Evolutionary conservation across 495 filamentous ascomycete genomes (phyloP), one percentile per base, ranked within the genome.

Genomic region (Alectoria sarmentosa): DNA sequence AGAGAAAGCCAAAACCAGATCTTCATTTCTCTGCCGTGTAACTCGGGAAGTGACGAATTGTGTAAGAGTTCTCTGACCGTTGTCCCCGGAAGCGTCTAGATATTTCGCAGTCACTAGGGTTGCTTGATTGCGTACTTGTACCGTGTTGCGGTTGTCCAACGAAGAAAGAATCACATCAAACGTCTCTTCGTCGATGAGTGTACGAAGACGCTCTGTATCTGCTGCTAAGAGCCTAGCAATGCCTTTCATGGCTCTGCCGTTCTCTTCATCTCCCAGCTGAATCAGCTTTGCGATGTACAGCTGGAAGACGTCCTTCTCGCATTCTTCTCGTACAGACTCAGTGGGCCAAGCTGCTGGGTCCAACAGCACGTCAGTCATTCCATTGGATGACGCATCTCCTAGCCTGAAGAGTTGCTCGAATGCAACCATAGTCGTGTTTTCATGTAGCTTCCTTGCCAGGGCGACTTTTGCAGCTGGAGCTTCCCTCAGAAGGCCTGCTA

Each of bases 131-230:
- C 90, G 81, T 56, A 92, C 78, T 39, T 82, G 78, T 1, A 82
- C 76, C 7, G 88, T 77, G 62, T 90, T 80, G 23, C 91, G 84
- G 76, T 89, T 84, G 70, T 97, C 91, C 44, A 95, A 78, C 59
- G 85, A 89, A 38, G 83, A 79, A 14, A 96, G 75, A 58, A 97
- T 84, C 52, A 90, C 89, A 69, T 92, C 90, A 64, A 96, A 83
- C 49, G 83, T 83, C 65, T 94, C 88, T 55, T 83, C 80, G 69
- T 95, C 91, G 44, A 96, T 80, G 57, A 92, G 73, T 46, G 79
- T 75, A 66, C 86, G 83, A 59, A 96, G 69, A 58, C 79, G 77
- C 1, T 72, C 76, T 0, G 84, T 82, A 65, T 84, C 81, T n/a
- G 82, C 78, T 32, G 82, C 81, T 23, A 90, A 77, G 17, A 89